Evolutionary conservation across 257 asterid genomes (phyloP), one percentile per base, ranked within the genome.

Genomic region (Nicotiana obtusifolia): DNA sequence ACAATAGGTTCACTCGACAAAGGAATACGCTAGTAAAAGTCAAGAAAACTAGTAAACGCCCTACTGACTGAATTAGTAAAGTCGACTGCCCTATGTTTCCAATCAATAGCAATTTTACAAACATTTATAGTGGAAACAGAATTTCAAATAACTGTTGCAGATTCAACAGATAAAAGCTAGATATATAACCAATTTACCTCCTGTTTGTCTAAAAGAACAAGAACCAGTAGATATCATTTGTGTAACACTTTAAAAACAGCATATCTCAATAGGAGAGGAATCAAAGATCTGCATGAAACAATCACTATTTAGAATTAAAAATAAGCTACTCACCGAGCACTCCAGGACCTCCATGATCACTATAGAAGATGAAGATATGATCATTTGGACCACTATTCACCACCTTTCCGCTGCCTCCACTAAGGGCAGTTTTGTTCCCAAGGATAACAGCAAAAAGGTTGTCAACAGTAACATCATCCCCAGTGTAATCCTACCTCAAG

Each of bases 341-440:
- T 52, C 98, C 99, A 83, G 98, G 95, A 73, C 98, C 98, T 28
- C 99, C 99, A 80, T 94, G 99, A 85, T 96, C 99, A 7, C 98
- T 81, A 82, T 94, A 96, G 84, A 87, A 96, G 66, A 96, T 65
- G 86, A 96, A 94, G 81, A 96, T 92, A 71, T 89, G 97, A 87
- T 96, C 99, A 78, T 94, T 87, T 24, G 98, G 98, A 80, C 97
- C 95, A 64, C 99, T 96, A 76, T 96, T 89, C 11, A 96, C 90
- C 76, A 96, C 98, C 93, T 96, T 96, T 69, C 98, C 97, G 10
- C 98, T 96, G 37, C 98, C 99, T 44, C 99, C 99, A 2, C 80
- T 90, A 49, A 94, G 71, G 33, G 97, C 97, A 86, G 90, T 64
- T 91, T 88, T 94, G 88, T 96, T 47, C 24, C 98, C 99, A 37